Evolutionary conservation across 352 stramenopile species (phyloP).

Genomic region (Globisporangium takayamanum): DNA sequence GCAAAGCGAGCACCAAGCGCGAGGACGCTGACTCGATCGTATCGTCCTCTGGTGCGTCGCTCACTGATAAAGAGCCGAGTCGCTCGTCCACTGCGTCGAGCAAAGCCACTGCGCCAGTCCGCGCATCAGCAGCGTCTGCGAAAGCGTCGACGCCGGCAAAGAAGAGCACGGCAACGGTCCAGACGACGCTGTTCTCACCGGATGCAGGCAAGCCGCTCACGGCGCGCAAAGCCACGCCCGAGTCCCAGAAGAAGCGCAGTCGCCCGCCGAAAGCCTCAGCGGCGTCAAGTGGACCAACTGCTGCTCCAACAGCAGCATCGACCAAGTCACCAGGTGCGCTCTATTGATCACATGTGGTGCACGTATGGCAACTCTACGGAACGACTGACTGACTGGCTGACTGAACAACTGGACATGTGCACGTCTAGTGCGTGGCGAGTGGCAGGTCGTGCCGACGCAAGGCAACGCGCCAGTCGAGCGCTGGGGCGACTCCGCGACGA

Average conservation of each 20-base stretch:
- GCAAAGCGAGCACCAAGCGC: slow-evolving; percentile 7
- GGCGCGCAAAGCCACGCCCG: slow-evolving; percentile 23
- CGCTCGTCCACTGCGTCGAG: neutral
- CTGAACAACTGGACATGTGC: neutral
- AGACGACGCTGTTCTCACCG: slow-evolving; percentile 40
- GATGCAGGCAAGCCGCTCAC: slow-evolving; percentile 26
- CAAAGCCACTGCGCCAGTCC: neutral
- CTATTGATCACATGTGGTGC: no score
- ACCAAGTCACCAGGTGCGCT: slow-evolving; percentile 19
- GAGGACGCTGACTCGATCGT: slow-evolving; percentile 16
- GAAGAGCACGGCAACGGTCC: slow-evolving; percentile 21
- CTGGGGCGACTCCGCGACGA: slow-evolving; percentile 89
- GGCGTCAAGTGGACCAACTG: slow-evolving; percentile 8
- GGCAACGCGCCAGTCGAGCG: slow-evolving; percentile 39
- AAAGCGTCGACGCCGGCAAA: slow-evolving; percentile 17
- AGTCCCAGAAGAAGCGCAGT: slow-evolving; percentile 38
- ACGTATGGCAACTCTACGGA: no score
- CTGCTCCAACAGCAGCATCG: neutral
- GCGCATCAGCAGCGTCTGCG: neutral
- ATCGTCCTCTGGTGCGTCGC: slow-evolving; percentile 5
- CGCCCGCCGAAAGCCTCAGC: slow-evolving; percentile 18
- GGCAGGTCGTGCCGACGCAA: slow-evolving; percentile 32
- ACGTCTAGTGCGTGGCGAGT: slow-evolving; percentile 14
- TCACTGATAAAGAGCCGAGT: slow-evolving; percentile 9
- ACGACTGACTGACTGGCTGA: neutral